Percentiles rank a stretch among this genome's conserved stretches.
These are phyloP conservation scores for Hymenoscyphus salicellus DNA, from an alignment of 2,329 filamentous ascomycete species.

Conservation along the genomic window DNA sequence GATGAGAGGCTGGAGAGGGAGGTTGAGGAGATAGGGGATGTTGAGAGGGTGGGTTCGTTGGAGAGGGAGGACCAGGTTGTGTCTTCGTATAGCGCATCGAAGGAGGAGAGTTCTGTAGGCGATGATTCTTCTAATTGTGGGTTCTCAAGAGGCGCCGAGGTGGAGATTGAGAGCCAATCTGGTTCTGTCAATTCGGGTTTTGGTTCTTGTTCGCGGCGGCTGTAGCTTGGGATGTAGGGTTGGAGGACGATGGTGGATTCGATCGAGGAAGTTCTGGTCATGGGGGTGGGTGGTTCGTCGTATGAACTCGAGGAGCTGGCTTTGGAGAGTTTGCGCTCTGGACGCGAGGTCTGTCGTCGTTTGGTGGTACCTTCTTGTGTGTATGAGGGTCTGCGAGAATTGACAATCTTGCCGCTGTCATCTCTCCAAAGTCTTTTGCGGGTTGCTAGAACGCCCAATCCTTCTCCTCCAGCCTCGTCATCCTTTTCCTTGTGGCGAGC, in stretches of 20 bases:
- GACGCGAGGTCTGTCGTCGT: conserved; percentile 24
- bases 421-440: conserved; percentile 50
- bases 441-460: conserved; percentile 46
- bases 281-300: conserved; percentile 20
- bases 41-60: conserved; percentile 10
- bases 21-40: conserved; percentile 22
- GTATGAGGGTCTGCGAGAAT: conserved; percentile 39
- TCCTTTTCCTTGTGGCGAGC: conserved; percentile 46
- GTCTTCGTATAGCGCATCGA: conserved; percentile 35
- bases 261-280: conserved; percentile 25
- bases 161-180: conserved; percentile 9
- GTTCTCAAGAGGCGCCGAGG: neutral
- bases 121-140: conserved; percentile 4
- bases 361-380: conserved; percentile 30
- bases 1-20: conserved; percentile 20
- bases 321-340: conserved; percentile 22
- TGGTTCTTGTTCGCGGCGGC: neutral
- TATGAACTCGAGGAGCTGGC: conserved; percentile 13
- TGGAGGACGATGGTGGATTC: conserved; percentile 27
- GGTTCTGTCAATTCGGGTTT: conserved; percentile 10
- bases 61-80: conserved; percentile 26
- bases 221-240: conserved; percentile 12
- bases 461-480: conserved; percentile 48
- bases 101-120: conserved; percentile 21
- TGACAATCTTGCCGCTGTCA: conserved; percentile 45